These are phyloP conservation scores for Xylariomycetidae sp. DNA, from an alignment of 2,329 filamentous ascomycete species.

Conservation along the genomic window DNA sequence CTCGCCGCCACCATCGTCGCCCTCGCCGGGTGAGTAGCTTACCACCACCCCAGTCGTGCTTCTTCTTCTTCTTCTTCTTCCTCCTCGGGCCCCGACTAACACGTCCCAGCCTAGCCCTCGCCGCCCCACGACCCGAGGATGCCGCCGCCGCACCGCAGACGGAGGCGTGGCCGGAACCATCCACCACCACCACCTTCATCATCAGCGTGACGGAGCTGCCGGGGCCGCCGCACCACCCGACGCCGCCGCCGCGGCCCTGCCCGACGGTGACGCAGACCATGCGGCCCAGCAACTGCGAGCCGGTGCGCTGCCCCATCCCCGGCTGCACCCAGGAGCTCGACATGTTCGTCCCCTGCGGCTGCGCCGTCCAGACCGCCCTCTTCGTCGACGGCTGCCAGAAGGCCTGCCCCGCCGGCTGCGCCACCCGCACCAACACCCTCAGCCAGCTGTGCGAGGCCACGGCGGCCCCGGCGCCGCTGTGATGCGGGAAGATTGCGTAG, in stretches of 20 bases:
- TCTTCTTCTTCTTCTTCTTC: neutral
- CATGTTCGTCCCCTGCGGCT: slow-evolving; percentile 29
- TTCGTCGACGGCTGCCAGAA: slow-evolving; percentile 30
- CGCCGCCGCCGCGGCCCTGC: slow-evolving; percentile 17
- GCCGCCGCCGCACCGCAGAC: slow-evolving; percentile 1
- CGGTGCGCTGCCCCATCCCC: slow-evolving; percentile 30
- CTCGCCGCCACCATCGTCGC: slow-evolving; percentile 12
- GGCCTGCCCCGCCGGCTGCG: slow-evolving; percentile 26
- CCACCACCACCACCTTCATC: slow-evolving; percentile 15
- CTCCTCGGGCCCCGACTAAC: neutral
- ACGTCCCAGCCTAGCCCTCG: neutral
- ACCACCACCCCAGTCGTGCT: neutral
- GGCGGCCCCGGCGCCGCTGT: neutral
- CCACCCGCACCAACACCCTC: slow-evolving; percentile 25
- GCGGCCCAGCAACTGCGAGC: slow-evolving; percentile 25
- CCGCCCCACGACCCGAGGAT: slow-evolving; percentile 1
- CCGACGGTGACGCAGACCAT: slow-evolving; percentile 30
- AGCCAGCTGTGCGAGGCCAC: slow-evolving; percentile 19
- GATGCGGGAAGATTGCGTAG: too few relatives aligned
- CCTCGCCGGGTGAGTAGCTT: slow-evolving; percentile 16
- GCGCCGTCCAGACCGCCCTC: slow-evolving; percentile 27
- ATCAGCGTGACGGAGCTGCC: slow-evolving; percentile 22
- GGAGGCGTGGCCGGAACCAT: slow-evolving; percentile 3
- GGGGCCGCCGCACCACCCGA: slow-evolving; percentile 6
- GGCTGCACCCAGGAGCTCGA: slow-evolving; percentile 25